Evolutionary conservation across 2,329 filamentous ascomycete species (phyloP), one percentile per base, ranked within the genome.

Genomic region (Raffaelea ambrosiae): DNA sequence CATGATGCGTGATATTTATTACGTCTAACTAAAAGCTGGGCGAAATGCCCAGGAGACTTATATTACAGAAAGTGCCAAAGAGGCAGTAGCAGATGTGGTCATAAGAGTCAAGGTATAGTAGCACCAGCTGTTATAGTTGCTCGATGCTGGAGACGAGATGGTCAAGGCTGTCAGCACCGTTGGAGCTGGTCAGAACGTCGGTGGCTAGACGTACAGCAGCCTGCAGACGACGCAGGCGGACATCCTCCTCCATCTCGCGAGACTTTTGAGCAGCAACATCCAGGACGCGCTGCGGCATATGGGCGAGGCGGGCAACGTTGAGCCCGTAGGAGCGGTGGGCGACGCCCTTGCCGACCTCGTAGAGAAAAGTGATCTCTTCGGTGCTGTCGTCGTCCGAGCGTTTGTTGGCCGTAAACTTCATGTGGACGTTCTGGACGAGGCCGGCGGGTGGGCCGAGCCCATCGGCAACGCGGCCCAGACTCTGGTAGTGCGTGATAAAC

Each of bases 401-500:
- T 33, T 29, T 18, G 20, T 3, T 50, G 16, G 48, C 53, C 3
- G 77, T 81, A 65, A 98, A 98, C 45, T 79, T 80, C 91, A 98
- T 97, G 63, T 98, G 93, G 42, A 96, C 87, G 63, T 97, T 97
- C 57, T 76, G 81, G 56, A 96, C 84, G 1, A 66, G 63, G 3
- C 75, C 73, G 7, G 72, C 64, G 19, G 18, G 48, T 23, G 16
- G 23, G 14, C 72, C 70, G 50, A 94, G 85, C 2, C 79, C 81
- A 22, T 81, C 76, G 10, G 83, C 84, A 53, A 95, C 75, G 42
- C 71, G 69, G 10, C 82, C 80, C 1, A 98, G 77, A 54, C 83
- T 84, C 67, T 98, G 93, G 64, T 98, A 98, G 67, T 98, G 93
- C 3, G 93, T 98, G 63, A 98, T 95, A 71, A 98, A 98, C 39